Conservation (phyloP, 768 basidiomycete genomes). For the Rhodotorula graminis region DNA sequence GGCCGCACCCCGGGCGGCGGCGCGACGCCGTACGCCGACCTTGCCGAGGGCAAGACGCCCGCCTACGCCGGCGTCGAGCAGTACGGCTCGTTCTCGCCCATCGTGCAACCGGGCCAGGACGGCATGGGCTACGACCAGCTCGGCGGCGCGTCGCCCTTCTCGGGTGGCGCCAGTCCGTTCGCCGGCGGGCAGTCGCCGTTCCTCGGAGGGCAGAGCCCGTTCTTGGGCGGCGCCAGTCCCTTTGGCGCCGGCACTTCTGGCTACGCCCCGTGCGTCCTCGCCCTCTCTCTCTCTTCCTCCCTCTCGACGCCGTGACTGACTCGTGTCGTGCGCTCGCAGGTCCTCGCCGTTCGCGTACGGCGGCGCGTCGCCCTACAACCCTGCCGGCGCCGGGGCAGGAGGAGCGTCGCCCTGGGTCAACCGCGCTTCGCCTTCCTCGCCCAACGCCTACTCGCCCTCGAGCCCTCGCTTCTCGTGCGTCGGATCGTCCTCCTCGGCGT, state of each 20-base stretch:
- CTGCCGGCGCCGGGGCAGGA: constrained; percentile 47
- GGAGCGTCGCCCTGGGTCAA: constrained; percentile 48
- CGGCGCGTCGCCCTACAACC: constrained; percentile 78
- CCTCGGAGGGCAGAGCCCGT: constrained; percentile 5
- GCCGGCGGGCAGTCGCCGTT: constrained; percentile 17
- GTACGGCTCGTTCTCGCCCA: constrained; percentile 91
- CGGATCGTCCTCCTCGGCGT: constrained; percentile 38
- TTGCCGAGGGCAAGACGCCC: constrained; percentile 57
- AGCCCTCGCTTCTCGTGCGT: background rate
- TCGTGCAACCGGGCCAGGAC: constrained; percentile 70
- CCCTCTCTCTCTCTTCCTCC: background rate
- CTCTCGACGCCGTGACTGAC: too few species aligned
- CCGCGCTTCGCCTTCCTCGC: constrained; percentile 31
- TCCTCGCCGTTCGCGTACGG: constrained; percentile 16
- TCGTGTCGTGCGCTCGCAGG: background rate
- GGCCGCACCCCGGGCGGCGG: constrained; percentile 59
- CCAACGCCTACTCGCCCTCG: background rate
- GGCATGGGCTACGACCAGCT: constrained; percentile 51
- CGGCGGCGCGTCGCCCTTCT: constrained; percentile 31
- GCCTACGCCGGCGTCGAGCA: constrained; percentile 51
- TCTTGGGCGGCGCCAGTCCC: constrained; percentile 33
- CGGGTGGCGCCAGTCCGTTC: constrained; percentile 26
- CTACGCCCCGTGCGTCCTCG: constrained; percentile 19
- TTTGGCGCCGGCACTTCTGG: constrained; percentile 28
- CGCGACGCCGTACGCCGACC: constrained; percentile 75